Percentiles rank a stretch among this genome's conserved stretches.
These are phyloP conservation scores for Maudiozyma pseudohumilis DNA, from an alignment of 805 yeast species.

Conservation along the genomic window DNA sequence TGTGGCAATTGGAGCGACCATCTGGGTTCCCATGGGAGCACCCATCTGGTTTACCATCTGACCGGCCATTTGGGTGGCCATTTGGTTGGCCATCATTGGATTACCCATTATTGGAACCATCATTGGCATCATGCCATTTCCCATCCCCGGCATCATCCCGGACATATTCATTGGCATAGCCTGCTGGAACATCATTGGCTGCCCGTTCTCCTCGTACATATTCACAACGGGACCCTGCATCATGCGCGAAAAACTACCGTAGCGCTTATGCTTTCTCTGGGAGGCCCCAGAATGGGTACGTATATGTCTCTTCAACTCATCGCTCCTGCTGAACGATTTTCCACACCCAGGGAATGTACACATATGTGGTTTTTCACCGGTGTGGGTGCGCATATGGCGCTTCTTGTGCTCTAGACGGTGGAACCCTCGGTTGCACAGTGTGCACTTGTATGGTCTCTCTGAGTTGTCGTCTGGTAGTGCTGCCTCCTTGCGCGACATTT, in stretches of 20 bases:
- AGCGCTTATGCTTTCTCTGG: slow-evolving; percentile 4
- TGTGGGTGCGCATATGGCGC: slow-evolving; percentile 83
- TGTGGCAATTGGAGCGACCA: too few relatives aligned
- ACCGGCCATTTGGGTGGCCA: too few relatives aligned
- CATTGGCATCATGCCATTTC: slow-evolving; percentile 2
- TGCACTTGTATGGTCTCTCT: slow-evolving; percentile 72
- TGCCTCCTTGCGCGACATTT: slow-evolving; percentile 1
- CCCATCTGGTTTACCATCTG: too few relatives aligned
- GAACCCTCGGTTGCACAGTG: slow-evolving; percentile 76
- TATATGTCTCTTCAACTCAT: slow-evolving; percentile 79
- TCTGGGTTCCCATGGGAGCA: too few relatives aligned
- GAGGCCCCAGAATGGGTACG: slow-evolving; percentile 48
- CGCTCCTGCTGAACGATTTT: slow-evolving; percentile 69
- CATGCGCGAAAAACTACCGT: slow-evolving; percentile 1
- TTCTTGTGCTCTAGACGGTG: slow-evolving; percentile 87
- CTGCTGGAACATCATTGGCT: slow-evolving; percentile 1
- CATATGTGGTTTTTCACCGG: slow-evolving; percentile 86
- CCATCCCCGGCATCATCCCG: background rate
- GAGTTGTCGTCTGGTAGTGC: slow-evolving; percentile 10
- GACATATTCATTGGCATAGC: slow-evolving; percentile 4
- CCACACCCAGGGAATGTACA: slow-evolving; percentile 79
- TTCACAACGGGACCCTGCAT: background rate
- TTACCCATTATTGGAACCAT: slow-evolving; percentile 3
- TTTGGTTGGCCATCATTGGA: too few relatives aligned
- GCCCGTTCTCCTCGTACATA: slow-evolving; percentile 1